phyloP scores from a whole-genome alignment of 108 stramenopile genomes.

The Conticribra guillardii region DNA sequence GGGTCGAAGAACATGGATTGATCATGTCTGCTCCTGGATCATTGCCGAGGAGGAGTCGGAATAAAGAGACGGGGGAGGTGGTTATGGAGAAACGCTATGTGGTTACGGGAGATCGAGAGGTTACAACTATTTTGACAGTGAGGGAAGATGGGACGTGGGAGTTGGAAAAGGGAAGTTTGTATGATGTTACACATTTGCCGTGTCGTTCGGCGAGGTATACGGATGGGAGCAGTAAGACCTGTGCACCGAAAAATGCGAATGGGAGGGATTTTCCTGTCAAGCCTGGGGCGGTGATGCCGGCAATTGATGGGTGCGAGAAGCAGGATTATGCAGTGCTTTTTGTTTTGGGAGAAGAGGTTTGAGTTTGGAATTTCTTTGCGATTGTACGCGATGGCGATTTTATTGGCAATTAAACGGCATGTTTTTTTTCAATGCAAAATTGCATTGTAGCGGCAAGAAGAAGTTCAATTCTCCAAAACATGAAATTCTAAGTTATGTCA shows the following conservation, averaged over 20 bases:
- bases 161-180: conserved; percentile 46
- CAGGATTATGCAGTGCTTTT: conserved; percentile 63
- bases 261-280: conserved; percentile 52
- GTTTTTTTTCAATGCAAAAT: no score
- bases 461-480: no score
- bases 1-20: conserved; percentile 86
- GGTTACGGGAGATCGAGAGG: conserved; percentile 50
- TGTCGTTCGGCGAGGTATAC: conserved; percentile 48
- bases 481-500: no score
- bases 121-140: conserved; percentile 49
- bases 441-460: no score
- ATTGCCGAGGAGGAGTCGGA: conserved; percentile 46
- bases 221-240: conserved; percentile 31
- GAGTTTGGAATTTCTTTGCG: no score
- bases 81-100: conserved; percentile 40
- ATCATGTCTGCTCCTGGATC: conserved; percentile 54
- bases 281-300: conserved; percentile 59
- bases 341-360: conserved; percentile 57
- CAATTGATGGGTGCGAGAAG: conserved; percentile 39
- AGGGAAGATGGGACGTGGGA: conserved; percentile 52
- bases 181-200: conserved; percentile 61
- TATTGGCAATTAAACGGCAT: no score
- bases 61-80: conserved; percentile 61
- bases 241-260: conserved; percentile 43
- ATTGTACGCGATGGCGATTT: no score